Percentiles rank a stretch among this genome's conserved stretches.
phyloP scores from a whole-genome alignment of 2,329 filamentous ascomycete genomes.

The Phoma herbarum region DNA sequence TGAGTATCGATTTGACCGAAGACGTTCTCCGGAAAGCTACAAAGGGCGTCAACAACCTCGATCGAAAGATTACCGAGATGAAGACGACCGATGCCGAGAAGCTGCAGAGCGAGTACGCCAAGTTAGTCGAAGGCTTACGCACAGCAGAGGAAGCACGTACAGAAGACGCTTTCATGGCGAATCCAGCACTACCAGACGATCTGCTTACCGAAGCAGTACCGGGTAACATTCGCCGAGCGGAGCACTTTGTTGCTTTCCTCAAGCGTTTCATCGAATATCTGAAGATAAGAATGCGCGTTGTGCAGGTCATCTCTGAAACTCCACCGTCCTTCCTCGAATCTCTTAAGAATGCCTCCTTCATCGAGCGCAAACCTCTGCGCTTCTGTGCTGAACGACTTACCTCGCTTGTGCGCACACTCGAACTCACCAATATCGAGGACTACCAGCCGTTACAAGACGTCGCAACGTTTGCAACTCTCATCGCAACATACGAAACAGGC shows the following conservation, averaged over 20 bases:
- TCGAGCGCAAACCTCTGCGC: conserved; percentile 91
- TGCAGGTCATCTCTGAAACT: conserved; percentile 96
- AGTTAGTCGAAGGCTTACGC: conserved; percentile 89
- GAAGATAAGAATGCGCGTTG: conserved; percentile 97
- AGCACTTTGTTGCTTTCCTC: conserved; percentile 94
- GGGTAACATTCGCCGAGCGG: conserved; percentile 92
- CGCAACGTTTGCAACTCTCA: conserved; percentile 93
- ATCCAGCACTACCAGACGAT: conserved; percentile 92
- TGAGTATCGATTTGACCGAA: conserved; percentile 96
- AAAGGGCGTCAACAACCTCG: conserved; percentile 87
- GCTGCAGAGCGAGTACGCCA: conserved; percentile 92
- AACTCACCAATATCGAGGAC: conserved; percentile 97
- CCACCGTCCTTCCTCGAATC: conserved; percentile 92
- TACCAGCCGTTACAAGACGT: conserved; percentile 97
- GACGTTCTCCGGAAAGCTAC: conserved; percentile 92
- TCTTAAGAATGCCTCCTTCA: conserved; percentile 94
- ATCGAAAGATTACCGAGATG: conserved; percentile 92
- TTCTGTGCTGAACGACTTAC: conserved; percentile 96
- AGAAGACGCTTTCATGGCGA: conserved; percentile 97
- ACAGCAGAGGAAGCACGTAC: conserved; percentile 88
- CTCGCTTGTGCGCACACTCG: conserved; percentile 91
- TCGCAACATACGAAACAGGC: conserved; percentile 95
- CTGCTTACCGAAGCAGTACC: conserved; percentile 94
- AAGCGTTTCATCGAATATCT: conserved; percentile 98
- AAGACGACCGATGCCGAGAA: conserved; percentile 95